Base-by-base conservation (phyloP, 495 filamentous ascomycete genomes). In the Cercophora sp. region DNA sequence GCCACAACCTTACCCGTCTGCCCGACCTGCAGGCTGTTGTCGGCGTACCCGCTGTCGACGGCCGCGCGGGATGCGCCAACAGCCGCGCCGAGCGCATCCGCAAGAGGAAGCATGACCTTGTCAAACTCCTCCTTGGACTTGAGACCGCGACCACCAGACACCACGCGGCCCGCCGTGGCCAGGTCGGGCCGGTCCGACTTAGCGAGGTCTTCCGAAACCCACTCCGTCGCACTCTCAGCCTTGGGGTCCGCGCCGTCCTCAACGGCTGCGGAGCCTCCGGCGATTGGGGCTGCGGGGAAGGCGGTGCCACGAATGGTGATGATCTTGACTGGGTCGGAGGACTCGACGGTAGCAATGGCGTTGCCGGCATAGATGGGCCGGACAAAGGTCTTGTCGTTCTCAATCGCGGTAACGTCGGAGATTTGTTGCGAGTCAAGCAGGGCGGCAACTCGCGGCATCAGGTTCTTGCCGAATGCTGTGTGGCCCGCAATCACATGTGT, bases 1-100 rank as follows among this genome's bases (percentile, higher is more conserved):
- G 93, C 93, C 26, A 98, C 91, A 53, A 96, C 94, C 82, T 98
- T 98, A 54, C 93, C 93, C 5, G 93, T 98, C 74, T 98, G 93
- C 9, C 93, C 93, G 56, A 98, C 90, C 73, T 98, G 93, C 63
- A 98, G 73, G 73, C 89, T 95, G 81, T 98, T 98, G 71, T 98
- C 93, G n/a, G 94, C 94, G 63, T 96, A 98, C 10, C 93, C 93
- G 56, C 89, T 92, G 74, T 98, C 93, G 11, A 98, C 94, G 3
- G 93, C 93, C 11, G 93, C 93, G 58, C 93, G 83, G 25, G 89
- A 94, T 29, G 93, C 93, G 61, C 93, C 93, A 56, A 98, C 88
- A 10, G 93, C 93, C 5, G 93, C 93, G 23, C 91, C 91, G 8
- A 98, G 78, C 2, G 88, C 80, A 65, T 98, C 93, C 13, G 93